Evolutionary conservation across 805 yeast genomes (phyloP), one percentile per base, ranked within the genome.

Genomic region (Metschnikowia gelsemii): DNA sequence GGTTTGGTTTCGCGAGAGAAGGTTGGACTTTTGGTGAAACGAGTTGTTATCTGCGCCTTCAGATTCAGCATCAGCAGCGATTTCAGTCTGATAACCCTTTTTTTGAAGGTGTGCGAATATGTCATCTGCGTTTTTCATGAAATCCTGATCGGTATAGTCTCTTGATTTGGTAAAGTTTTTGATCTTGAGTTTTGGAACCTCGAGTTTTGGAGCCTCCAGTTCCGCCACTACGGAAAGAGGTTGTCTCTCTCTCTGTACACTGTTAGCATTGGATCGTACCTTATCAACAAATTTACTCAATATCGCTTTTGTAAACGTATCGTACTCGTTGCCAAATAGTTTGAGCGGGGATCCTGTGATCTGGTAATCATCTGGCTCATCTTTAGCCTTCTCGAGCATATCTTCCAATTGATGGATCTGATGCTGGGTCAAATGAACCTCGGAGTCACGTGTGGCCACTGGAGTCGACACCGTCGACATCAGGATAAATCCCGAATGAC

Each of bases 331-430:
- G 6, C 63, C 61, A 43, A 65, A 70, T 12, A 70, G 52, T 44
- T 70, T 70, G 32, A 70, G 56, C 1, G 75, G 75, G n/a, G 72
- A 66, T 12, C 61, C 70, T 8, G 29, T 31, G 27, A 46, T 42
- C 32, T 38, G 49, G 43, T 40, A 49, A 30, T 49, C 49, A 23
- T 55, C 53, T 11, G 55, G 50, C 47, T 49, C 29, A 23, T 54
- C 57, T 25, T 50, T 54, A n/a, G 52, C 56, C 31, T 51, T 48
- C 23, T 53, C 62, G 8, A 57, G 40, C 24, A 61, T 50, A 31
- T 61, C 49, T 25, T 55, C 62, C n/a, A 55, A 35, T 34, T 56
- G 46, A 13, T 46, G 50, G n/a, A 51, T 47, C 37, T 51, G 54
- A 24, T 55, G 51, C 34, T 49, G 50, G n/a, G 50, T 54, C 34